Evolutionary conservation across 768 basidiomycete genomes (phyloP).

Genomic region (Mycena capillaripes): DNA sequence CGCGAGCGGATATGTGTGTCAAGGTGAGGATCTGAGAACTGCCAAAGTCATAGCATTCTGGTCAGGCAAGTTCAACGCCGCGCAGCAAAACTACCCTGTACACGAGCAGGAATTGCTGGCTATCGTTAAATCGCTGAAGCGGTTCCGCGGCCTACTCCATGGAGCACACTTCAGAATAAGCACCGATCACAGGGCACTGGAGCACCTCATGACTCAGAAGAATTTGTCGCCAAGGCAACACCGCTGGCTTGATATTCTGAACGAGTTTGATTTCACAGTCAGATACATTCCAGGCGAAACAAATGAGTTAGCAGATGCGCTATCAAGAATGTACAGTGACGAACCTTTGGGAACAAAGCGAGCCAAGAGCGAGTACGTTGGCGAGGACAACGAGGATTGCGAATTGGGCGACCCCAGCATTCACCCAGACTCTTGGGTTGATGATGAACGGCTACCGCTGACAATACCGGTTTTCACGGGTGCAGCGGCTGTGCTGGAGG

Average conservation of each 20-base stretch:
- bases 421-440: neutral
- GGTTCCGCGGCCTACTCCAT: conserved; percentile 46
- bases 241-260: conserved; percentile 51
- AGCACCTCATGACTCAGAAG: conserved; percentile 46
- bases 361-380: conserved; percentile 27
- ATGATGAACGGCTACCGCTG: conserved; percentile 12
- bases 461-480: conserved; percentile 28
- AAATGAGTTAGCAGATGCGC: conserved; percentile 49
- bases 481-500: conserved; percentile 29
- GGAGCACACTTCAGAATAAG: conserved; percentile 46
- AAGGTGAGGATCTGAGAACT: conserved; percentile 42
- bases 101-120: conserved; percentile 57
- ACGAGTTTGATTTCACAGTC: conserved; percentile 44
- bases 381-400: neutral
- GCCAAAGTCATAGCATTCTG: conserved; percentile 50
- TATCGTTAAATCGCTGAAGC: conserved; percentile 50
- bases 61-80: conserved; percentile 51
- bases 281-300: conserved; percentile 45
- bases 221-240: conserved; percentile 51
- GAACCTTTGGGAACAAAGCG: conserved; percentile 28
- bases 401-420: no score
- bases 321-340: conserved; percentile 42
- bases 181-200: conserved; percentile 49
- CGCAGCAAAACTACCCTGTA: conserved; percentile 56
- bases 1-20: conserved; percentile 44